Base-by-base conservation (phyloP, 495 filamentous ascomycete species). In the Trypethelium eluteriae region DNA sequence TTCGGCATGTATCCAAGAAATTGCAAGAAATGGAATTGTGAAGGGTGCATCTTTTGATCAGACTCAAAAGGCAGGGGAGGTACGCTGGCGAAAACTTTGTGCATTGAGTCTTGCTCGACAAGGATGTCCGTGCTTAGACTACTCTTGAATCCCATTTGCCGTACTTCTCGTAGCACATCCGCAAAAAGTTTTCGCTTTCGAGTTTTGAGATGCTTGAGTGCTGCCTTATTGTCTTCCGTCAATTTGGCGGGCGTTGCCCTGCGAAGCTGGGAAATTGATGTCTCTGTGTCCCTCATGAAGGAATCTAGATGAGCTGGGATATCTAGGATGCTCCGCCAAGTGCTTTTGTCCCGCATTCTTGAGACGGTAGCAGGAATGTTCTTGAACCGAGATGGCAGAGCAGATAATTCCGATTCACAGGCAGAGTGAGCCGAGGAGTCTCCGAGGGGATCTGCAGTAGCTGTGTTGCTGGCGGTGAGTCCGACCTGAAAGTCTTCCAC, bases 131-230 rank as follows among this genome's bases (percentile, higher is more conserved):
- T 83, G 67, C 88, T 84, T 32, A 93, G 79, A 73, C 92, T 96
- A 14, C 86, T 85, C 70, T 88, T 88, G 66, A 98, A 84, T 25
- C 95, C 95, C 92, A 98, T 96, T 35, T 88, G 83, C 34, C 91
- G 85, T 2, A 97, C 76, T 6, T 82, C 83, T 71, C 89, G 91
- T 65, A 99, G 78, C 0, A 89, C 91, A 69, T 98, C 93, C 0
- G 90, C 87, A 69, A 93, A 94, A 14, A 96, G 84, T 70, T 89
- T 92, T n/a, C 91, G 86, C 77, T 99, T 99, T 64, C 89, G 82
- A 0, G 85, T 84, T 78, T 96, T 96, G 67, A 98, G 83, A 76
- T 97, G 90, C 70, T 90, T 89, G 41, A 96, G 85, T 6, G 81
- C 68, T 2, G 87, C 82, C 70, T 90, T 91, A 72, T 92, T 96